A percentile compares a stretch with the other conserved stretches of the same genome.
Conservation (phyloP, 768 basidiomycete species). For the Phaffia tasmanica region DNA sequence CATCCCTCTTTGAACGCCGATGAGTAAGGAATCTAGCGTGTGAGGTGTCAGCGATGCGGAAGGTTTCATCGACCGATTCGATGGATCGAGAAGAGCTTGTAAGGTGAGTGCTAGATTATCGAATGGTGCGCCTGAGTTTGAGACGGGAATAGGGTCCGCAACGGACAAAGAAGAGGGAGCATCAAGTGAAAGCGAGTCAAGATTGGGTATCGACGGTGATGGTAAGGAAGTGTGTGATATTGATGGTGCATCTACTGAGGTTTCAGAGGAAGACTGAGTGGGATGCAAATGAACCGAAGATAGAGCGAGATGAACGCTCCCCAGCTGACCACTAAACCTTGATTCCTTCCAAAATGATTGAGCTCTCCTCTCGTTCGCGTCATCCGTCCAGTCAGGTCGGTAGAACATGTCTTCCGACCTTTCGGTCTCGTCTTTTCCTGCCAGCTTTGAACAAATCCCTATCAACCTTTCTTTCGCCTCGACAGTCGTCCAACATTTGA, state of each 20-base stretch:
- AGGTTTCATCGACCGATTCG: neutral
- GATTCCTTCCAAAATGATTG: constrained; percentile 53
- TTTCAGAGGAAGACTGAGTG: constrained; percentile 39
- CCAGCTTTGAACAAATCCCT: constrained; percentile 70
- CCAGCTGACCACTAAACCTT: constrained; percentile 45
- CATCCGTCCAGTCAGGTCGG: constrained; percentile 32
- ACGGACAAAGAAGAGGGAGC: neutral
- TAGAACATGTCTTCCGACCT: constrained; percentile 55
- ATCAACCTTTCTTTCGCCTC: constrained; percentile 64
- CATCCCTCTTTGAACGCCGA: constrained; percentile 59
- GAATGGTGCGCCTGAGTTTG: constrained; percentile 4
- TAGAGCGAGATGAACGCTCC: constrained; percentile 47
- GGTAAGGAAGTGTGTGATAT: neutral
- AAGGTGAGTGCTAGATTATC: constrained; percentile 17
- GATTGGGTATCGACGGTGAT: constrained; percentile 1
- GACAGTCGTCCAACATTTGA: constrained; percentile 57
- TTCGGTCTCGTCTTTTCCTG: constrained; percentile 55
- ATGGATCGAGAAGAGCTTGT: constrained; percentile 12
- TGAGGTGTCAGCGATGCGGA: constrained; percentile 25
- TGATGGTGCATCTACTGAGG: constrained; percentile 6
- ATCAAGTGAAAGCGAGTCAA: constrained; percentile 4
- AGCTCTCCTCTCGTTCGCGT: constrained; percentile 33
- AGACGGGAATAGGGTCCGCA: neutral
- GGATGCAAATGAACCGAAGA: constrained; percentile 43
- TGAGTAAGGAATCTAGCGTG: constrained; percentile 61